Conservation (phyloP, 1,284 basidiomycete genomes). For the Blastosporella zonata region DNA sequence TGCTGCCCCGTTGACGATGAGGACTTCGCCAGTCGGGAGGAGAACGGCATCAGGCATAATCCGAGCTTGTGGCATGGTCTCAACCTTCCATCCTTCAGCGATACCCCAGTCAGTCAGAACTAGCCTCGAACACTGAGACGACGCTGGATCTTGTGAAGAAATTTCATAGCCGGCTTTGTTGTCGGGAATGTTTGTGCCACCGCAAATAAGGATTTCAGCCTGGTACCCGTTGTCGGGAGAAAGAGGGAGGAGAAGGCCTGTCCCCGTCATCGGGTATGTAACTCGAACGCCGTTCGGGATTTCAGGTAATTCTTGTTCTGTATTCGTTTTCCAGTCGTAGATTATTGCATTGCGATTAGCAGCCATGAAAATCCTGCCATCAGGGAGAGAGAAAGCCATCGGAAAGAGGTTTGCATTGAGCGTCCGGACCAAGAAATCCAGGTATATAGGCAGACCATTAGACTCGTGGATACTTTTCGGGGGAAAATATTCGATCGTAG, state of each 20-base stretch:
- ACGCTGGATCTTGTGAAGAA: slow-evolving; percentile 68
- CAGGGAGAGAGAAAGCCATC: slow-evolving; percentile 70
- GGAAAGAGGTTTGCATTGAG: slow-evolving; percentile 82
- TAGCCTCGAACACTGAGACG: slow-evolving; percentile 71
- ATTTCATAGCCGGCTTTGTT: slow-evolving; percentile 55
- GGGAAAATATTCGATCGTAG: slow-evolving; percentile 78
- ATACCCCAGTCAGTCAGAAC: slow-evolving; percentile 65
- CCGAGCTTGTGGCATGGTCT: slow-evolving; percentile 70
- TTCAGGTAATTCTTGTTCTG: slow-evolving; percentile 59
- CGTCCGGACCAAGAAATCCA: slow-evolving; percentile 68
- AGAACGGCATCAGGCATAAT: slow-evolving; percentile 82
- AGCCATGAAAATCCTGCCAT: slow-evolving; percentile 72
- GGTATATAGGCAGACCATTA: slow-evolving; percentile 59
- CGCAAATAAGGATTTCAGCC: slow-evolving; percentile 75
- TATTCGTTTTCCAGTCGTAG: slow-evolving; percentile 70
- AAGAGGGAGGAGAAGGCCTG: slow-evolving; percentile 69
- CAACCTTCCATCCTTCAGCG: slow-evolving; percentile 66
- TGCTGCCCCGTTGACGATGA: slow-evolving; percentile 76
- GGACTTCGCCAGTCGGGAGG: slow-evolving; percentile 73
- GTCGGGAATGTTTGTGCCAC: slow-evolving; percentile 72
- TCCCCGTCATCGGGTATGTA: slow-evolving; percentile 80
- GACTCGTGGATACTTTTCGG: slow-evolving; percentile 67
- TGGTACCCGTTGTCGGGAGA: slow-evolving; percentile 59
- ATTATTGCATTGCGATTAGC: slow-evolving; percentile 80
- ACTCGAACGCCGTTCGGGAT: slow-evolving; percentile 80